Percentiles rank a stretch among this genome's conserved stretches.
phyloP scores from a whole-genome alignment of 768 basidiomycete genomes.

The Podaxis sp. region DNA sequence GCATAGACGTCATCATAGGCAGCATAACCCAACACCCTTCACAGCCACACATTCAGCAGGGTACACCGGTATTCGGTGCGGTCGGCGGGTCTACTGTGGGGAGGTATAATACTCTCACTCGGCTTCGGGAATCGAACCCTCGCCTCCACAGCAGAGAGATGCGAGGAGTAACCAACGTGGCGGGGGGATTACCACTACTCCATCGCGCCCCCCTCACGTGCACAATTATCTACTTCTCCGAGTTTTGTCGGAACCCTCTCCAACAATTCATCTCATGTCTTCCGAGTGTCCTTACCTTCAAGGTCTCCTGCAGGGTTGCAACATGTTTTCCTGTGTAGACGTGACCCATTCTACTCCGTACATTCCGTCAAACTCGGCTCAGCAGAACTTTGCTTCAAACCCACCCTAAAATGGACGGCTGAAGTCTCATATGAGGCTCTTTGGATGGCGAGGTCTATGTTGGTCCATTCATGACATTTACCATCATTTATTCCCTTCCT shows the following conservation, averaged over 20 bases:
- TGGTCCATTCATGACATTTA: background rate
- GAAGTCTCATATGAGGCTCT: background rate
- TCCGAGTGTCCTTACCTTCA: background rate
- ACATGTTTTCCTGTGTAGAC: background rate
- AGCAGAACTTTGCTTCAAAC: background rate
- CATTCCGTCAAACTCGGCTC: background rate
- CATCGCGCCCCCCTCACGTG: background rate
- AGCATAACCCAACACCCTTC: too few relatives aligned
- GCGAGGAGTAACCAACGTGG: too few relatives aligned
- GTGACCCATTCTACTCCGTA: background rate
- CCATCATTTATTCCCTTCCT: background rate
- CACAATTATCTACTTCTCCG: background rate
- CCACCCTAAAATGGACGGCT: constrained; percentile 10
- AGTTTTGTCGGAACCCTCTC: background rate
- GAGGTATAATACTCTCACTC: too few relatives aligned
- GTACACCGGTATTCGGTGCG: too few relatives aligned
- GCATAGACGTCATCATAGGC: too few relatives aligned
- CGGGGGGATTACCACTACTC: too few relatives aligned
- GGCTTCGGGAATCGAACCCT: too few relatives aligned
- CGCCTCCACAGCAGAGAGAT: too few relatives aligned
- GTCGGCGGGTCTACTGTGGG: too few relatives aligned
- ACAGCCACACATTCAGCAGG: too few relatives aligned
- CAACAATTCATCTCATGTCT: background rate
- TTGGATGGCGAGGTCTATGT: background rate
- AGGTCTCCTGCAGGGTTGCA: background rate